Evolutionary conservation across 805 yeast genomes (phyloP).

Genomic region (Candida dajiaensis): DNA sequence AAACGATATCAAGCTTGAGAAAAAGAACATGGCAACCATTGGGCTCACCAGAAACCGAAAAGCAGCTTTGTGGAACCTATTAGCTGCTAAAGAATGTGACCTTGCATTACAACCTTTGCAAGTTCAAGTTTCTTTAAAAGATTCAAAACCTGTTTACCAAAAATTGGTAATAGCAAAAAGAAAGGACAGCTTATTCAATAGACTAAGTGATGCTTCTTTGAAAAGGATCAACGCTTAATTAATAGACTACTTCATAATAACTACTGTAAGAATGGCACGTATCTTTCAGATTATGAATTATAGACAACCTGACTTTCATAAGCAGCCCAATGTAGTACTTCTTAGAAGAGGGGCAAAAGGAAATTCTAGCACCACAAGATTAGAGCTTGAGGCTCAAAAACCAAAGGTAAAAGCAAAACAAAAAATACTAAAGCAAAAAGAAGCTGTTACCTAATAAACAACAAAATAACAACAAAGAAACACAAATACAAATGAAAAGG

Average conservation of each 20-base stretch:
- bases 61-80: constrained; percentile 67
- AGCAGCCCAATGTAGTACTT: background rate
- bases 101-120: constrained; percentile 23
- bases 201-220: constrained; percentile 1
- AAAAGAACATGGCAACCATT: constrained; percentile 32
- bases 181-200: constrained; percentile 15
- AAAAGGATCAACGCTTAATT: background rate
- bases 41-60: constrained; percentile 65
- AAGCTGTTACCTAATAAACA: too few species aligned
- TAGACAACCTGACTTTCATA: background rate
- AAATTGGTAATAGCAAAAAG: constrained; percentile 16
- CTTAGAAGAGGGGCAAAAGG: background rate
- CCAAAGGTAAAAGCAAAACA: background rate
- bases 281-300: background rate
- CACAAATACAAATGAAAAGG: too few species aligned
- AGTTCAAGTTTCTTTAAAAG: constrained; percentile 25
- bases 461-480: background rate
- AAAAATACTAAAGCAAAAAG: constrained; percentile 1
- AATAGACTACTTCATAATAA: background rate
- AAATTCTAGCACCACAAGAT: background rate
- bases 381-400: too few species aligned
- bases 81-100: constrained; percentile 72
- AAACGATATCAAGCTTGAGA: constrained; percentile 32
- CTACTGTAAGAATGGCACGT: background rate
- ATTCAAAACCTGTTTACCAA: constrained; percentile 26